These are phyloP conservation scores for Phytophthora syringae DNA, from an alignment of 352 stramenopile species.

Conservation along the genomic window DNA sequence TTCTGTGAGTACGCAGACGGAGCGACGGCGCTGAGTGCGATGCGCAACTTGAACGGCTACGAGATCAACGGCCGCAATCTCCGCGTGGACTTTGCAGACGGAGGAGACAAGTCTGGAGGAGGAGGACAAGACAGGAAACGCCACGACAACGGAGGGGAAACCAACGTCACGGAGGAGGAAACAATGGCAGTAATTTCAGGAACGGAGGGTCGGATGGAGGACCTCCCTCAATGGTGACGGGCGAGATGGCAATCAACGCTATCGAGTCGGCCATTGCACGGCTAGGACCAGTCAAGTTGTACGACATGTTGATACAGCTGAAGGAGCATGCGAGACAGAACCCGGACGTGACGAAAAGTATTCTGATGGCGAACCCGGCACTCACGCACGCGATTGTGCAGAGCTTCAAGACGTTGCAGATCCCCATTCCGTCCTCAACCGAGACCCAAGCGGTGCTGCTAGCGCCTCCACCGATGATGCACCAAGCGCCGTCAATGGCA, in stretches of 20 bases:
- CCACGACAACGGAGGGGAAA: conserved; percentile 32
- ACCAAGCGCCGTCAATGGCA: conserved; percentile 37
- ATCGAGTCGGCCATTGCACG: conserved; percentile 78
- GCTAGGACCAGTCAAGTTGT: conserved; percentile 79
- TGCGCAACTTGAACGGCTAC: conserved; percentile 88
- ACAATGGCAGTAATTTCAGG: conserved; percentile 29
- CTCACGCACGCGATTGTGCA: conserved; percentile 88
- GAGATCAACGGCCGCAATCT: conserved; percentile 87
- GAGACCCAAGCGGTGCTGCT: conserved; percentile 67
- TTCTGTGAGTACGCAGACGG: conserved; percentile 89
- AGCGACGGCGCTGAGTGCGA: conserved; percentile 81
- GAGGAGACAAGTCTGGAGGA: conserved; percentile 59
- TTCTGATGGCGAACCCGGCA: conserved; percentile 76
- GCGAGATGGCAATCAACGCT: conserved; percentile 79
- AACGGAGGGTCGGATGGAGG: conserved; percentile 30
- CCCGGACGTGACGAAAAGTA: conserved; percentile 79
- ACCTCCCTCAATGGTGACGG: conserved; percentile 52
- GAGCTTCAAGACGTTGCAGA: conserved; percentile 86
- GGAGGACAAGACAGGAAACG: conserved; percentile 39
- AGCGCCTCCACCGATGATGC: conserved; percentile 39
- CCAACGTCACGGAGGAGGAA: conserved; percentile 31
- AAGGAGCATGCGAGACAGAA: conserved; percentile 82
- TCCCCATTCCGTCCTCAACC: conserved; percentile 67
- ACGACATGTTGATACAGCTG: conserved; percentile 83
- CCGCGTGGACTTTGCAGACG: conserved; percentile 86